phyloP scores from a whole-genome alignment of 805 yeast genomes.

The Pichia paraexigua region DNA sequence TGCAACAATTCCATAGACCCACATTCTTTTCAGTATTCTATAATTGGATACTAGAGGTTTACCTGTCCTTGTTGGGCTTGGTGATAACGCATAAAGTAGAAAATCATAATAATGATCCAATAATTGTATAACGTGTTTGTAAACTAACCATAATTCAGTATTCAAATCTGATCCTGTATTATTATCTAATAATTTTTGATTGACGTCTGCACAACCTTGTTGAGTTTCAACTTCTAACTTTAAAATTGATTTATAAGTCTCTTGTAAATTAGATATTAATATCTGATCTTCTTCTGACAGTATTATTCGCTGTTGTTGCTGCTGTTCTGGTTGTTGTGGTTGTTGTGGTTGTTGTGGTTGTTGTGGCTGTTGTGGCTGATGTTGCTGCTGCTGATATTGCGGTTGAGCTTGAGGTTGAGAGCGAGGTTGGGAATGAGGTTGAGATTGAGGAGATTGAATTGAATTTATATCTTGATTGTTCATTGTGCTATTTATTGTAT shows the following conservation, averaged over 20 bases:
- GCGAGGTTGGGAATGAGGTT: slow-evolving; percentile 6
- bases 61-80: slow-evolving; percentile 61
- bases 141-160: slow-evolving; percentile 63
- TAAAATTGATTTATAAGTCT: slow-evolving; percentile 63
- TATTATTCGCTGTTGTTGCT: slow-evolving; percentile 16
- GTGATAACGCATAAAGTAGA: slow-evolving; percentile 60
- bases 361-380: slow-evolving; percentile 6
- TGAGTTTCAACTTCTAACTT: slow-evolving; percentile 62
- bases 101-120: slow-evolving; percentile 69
- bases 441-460: background rate
- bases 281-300: slow-evolving; percentile 53
- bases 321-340: slow-evolving; percentile 1
- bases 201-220: slow-evolving; percentile 54
- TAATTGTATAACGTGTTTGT: slow-evolving; percentile 57
- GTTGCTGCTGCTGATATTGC: slow-evolving; percentile 7
- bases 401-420: slow-evolving; percentile 5
- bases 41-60: slow-evolving; percentile 69
- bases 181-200: slow-evolving; percentile 41
- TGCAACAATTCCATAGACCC: slow-evolving; percentile 84
- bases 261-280: slow-evolving; percentile 62
- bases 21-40: slow-evolving; percentile 69
- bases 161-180: slow-evolving; percentile 43
- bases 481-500: background rate
- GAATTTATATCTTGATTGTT: background rate
- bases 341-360: slow-evolving; percentile 10